phyloP scores from a whole-genome alignment of 805 yeast genomes.

The Dipodascopsis uninucleata region DNA sequence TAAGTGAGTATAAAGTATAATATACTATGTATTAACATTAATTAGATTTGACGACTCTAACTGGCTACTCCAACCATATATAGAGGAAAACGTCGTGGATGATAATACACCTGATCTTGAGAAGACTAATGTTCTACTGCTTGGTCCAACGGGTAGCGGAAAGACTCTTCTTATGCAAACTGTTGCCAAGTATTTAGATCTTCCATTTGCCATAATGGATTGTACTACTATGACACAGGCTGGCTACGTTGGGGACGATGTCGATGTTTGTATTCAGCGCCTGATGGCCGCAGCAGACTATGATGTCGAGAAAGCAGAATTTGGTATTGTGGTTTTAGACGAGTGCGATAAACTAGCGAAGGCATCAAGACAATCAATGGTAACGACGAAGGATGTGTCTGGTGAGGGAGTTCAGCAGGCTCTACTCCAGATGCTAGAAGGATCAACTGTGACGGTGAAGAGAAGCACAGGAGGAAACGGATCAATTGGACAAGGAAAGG shows the following conservation, averaged over 20 bases:
- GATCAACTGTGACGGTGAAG: slow-evolving; percentile 49
- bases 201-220: slow-evolving; percentile 57
- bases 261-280: slow-evolving; percentile 54
- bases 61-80: slow-evolving; percentile 1
- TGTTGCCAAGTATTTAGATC: slow-evolving; percentile 49
- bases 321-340: slow-evolving; percentile 58
- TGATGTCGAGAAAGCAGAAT: slow-evolving; percentile 47
- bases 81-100: slow-evolving; percentile 12
- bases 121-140: slow-evolving; percentile 52
- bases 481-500: slow-evolving; percentile 28
- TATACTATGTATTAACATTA: not conserved
- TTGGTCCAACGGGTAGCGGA: slow-evolving; percentile 64
- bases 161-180: slow-evolving; percentile 57
- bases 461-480: slow-evolving; percentile 7
- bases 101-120: slow-evolving; percentile 48
- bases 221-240: slow-evolving; percentile 63
- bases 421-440: slow-evolving; percentile 53
- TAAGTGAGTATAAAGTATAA: not conserved
- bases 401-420: slow-evolving; percentile 69
- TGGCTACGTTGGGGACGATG: slow-evolving; percentile 64
- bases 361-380: slow-evolving; percentile 31
- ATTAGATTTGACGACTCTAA: slow-evolving; percentile 4
- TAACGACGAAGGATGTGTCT: slow-evolving; percentile 47
- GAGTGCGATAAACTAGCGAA: slow-evolving; percentile 58
- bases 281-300: slow-evolving; percentile 49